Percentiles rank a stretch among this genome's conserved stretches.
Conservation (phyloP, 106 monocot genomes). For the Platanthera guangdongensis region DNA sequence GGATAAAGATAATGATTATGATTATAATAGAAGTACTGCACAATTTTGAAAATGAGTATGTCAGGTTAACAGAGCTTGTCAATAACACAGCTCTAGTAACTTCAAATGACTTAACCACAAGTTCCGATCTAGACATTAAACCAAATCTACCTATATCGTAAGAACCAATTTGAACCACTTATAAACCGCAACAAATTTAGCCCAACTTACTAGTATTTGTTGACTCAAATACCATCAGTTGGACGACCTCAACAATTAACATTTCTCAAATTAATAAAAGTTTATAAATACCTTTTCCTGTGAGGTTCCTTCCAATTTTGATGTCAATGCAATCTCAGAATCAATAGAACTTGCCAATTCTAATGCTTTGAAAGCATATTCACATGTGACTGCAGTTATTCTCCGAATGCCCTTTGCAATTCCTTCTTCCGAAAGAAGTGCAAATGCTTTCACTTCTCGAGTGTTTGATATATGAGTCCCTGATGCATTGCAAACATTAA, state of each 20-base stretch:
- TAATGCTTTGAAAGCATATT: slow-evolving; percentile 57
- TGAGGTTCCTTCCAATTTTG: slow-evolving; percentile 43
- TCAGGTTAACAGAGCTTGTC: not conserved
- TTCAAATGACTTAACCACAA: not conserved
- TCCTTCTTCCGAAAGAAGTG: slow-evolving; percentile 91
- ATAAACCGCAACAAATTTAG: not conserved
- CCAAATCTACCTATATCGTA: not conserved
- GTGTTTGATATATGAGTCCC: slow-evolving; percentile 96
- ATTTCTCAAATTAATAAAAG: slow-evolving; percentile 5
- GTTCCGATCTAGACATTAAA: not conserved
- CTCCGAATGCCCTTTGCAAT: slow-evolving; percentile 95
- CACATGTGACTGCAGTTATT: slow-evolving; percentile 89
- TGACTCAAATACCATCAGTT: not conserved
- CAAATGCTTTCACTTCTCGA: slow-evolving; percentile 91
- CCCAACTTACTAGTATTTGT: too few relatives aligned
- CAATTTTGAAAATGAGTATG: not conserved
- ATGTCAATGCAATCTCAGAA: slow-evolving; percentile 51
- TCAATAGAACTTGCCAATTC: slow-evolving; percentile 58
- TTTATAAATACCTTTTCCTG: slow-evolving; percentile 65
- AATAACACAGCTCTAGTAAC: not conserved
- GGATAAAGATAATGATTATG: too few relatives aligned
- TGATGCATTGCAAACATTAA: slow-evolving; percentile 9
- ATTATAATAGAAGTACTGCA: not conserved
- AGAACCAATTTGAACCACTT: not conserved
- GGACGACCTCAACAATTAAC: not conserved